A percentile compares a stretch with the other conserved stretches of the same genome.
These are phyloP conservation scores for Isabelozyma pseudorhagii DNA, from an alignment of 805 yeast genomes.

Conservation along the genomic window DNA sequence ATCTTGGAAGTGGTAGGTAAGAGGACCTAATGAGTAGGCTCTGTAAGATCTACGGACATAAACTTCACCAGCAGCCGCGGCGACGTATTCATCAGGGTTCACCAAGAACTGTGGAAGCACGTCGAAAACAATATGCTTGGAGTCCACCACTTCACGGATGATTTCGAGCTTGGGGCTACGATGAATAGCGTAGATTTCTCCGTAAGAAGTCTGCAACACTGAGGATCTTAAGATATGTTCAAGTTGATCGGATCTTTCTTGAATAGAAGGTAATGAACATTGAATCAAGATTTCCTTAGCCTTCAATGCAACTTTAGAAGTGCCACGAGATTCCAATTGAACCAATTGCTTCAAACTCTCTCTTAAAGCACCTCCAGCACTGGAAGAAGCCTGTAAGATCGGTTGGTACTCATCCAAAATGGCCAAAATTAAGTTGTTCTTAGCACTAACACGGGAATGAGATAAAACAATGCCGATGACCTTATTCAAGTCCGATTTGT, in stretches of 20 bases:
- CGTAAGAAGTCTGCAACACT: slow-evolving; percentile 85
- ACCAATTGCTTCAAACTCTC: slow-evolving; percentile 74
- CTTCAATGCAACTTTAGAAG: slow-evolving; percentile 90
- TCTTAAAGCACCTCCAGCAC: slow-evolving; percentile 65
- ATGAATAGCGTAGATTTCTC: slow-evolving; percentile 74
- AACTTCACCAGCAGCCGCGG: slow-evolving; percentile 95
- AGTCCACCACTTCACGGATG: slow-evolving; percentile 89
- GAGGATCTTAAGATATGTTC: slow-evolving; percentile 93
- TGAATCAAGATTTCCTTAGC: slow-evolving; percentile 96
- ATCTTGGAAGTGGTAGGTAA: slow-evolving; percentile 55
- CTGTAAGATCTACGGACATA: slow-evolving; percentile 96
- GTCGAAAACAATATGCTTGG: slow-evolving; percentile 94
- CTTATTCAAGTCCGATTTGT: slow-evolving; percentile 67
- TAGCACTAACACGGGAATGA: slow-evolving; percentile 90
- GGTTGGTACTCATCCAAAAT: slow-evolving; percentile 81
- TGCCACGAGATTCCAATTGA: slow-evolving; percentile 82
- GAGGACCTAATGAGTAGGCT: slow-evolving; percentile 84
- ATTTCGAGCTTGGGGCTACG: slow-evolving; percentile 77
- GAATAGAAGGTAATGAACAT: slow-evolving; percentile 93
- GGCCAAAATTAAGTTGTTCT: slow-evolving; percentile 85
- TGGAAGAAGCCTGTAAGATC: slow-evolving; percentile 66
- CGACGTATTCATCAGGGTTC: slow-evolving; percentile 80
- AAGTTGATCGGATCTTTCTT: slow-evolving; percentile 94
- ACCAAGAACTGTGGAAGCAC: slow-evolving; percentile 89
- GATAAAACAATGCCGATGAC: slow-evolving; percentile 78